These are phyloP conservation scores for Aeminium ludgeri DNA, from an alignment of 495 filamentous ascomycete species.

Conservation along the genomic window DNA sequence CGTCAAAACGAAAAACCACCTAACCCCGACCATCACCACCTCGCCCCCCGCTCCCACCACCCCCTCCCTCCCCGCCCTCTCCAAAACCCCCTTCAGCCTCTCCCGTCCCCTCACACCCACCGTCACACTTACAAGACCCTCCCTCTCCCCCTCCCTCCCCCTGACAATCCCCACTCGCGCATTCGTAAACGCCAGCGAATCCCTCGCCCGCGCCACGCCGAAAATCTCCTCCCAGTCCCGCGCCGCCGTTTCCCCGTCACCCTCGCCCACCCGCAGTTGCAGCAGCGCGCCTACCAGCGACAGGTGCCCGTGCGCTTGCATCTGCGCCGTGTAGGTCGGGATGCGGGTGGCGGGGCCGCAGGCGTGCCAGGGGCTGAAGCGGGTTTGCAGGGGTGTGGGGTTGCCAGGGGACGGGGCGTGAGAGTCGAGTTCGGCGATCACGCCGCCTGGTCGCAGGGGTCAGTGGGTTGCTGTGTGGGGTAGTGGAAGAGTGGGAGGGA, in stretches of 20 bases:
- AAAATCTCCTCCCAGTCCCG: slow-evolving; percentile 22
- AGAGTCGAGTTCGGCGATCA: slow-evolving; percentile 22
- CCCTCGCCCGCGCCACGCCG: slow-evolving; percentile 17
- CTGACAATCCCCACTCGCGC: slow-evolving; percentile 18
- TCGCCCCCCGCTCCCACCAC: slow-evolving; percentile 7
- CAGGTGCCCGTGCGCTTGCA: slow-evolving; percentile 16
- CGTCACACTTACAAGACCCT: slow-evolving; percentile 17
- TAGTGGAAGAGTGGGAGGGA: neutral
- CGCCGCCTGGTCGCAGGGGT: slow-evolving; percentile 11
- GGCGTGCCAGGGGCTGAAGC: slow-evolving; percentile 22
- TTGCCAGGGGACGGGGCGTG: slow-evolving; percentile 11
- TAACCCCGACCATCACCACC: slow-evolving; percentile 20
- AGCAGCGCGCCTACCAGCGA: slow-evolving; percentile 16
- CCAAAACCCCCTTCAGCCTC: slow-evolving; percentile 14
- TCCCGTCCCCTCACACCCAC: slow-evolving; percentile 18
- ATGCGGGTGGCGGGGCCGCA: slow-evolving; percentile 17
- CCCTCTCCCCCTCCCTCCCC: slow-evolving; percentile 15
- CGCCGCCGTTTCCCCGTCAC: slow-evolving; percentile 14
- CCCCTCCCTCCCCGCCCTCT: slow-evolving; percentile 14
- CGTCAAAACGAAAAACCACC: slow-evolving; percentile 16
- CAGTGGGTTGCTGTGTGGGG: neutral
- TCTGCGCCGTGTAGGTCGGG: slow-evolving; percentile 11
- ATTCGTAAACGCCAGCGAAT: slow-evolving; percentile 21
- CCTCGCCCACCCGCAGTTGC: slow-evolving; percentile 15
- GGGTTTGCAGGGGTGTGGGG: slow-evolving; percentile 15